Conservation (phyloP, 805 yeast species). For the Candida taoyuanica region DNA sequence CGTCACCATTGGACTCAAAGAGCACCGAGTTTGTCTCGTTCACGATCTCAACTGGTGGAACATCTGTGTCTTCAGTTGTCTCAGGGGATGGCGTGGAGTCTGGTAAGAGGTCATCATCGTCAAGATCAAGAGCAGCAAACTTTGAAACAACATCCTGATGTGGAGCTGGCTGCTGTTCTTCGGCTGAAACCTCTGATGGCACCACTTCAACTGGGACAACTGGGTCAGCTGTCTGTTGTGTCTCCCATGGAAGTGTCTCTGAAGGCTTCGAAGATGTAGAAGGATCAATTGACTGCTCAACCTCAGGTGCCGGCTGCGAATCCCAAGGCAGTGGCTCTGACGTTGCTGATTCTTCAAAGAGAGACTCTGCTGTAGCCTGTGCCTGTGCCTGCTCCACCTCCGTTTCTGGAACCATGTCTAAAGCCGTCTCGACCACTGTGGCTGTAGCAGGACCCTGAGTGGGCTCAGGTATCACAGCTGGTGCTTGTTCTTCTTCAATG, state of each 20-base stretch:
- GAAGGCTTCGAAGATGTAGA: background rate
- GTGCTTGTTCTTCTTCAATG: no score
- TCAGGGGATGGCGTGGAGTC: constrained; percentile 5
- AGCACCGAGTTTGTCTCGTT: background rate
- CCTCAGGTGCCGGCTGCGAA: background rate
- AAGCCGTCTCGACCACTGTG: no score
- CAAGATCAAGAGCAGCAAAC: constrained; percentile 9
- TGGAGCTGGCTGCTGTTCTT: background rate
- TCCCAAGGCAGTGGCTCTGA: constrained; percentile 3
- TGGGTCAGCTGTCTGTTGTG: constrained; percentile 6
- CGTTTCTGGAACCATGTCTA: background rate
- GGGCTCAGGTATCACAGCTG: no score
- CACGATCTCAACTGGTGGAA: no score
- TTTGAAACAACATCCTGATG: background rate
- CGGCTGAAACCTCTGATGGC: background rate
- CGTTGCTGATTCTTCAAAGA: background rate
- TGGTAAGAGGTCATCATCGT: constrained; percentile 16
- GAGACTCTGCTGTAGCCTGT: no score
- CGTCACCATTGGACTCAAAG: background rate
- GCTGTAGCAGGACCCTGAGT: no score
- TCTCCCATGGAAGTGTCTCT: constrained; percentile 4
- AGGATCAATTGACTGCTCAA: background rate
- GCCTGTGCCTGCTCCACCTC: background rate
- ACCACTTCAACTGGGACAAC: constrained; percentile 14
- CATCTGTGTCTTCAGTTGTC: background rate